Percentiles rank a stretch among this genome's conserved stretches.
Evolutionary conservation across 129 eudicot species (phyloP).

Genomic region (Tagetes patula): DNA sequence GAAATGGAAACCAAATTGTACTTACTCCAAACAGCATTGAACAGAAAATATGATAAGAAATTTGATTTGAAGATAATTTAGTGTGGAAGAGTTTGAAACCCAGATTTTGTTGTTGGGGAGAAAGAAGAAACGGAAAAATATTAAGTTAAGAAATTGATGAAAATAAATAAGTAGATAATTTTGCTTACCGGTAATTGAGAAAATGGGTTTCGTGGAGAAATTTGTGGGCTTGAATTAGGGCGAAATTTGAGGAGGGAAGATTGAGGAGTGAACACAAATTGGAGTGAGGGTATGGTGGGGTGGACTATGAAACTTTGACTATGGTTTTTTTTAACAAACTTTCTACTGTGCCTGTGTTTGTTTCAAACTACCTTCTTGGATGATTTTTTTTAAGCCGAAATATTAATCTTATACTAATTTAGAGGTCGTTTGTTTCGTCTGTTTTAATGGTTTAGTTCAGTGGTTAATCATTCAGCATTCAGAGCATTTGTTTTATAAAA

Average conservation of each 20-base stretch:
- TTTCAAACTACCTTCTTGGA: no score
- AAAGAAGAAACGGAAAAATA: neutral
- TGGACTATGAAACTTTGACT: neutral
- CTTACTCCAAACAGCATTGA: neutral
- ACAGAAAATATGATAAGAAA: neutral
- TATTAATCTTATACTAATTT: no score
- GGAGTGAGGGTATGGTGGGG: conserved; percentile 23
- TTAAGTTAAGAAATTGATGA: neutral
- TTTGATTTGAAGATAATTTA: neutral
- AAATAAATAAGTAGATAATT: conserved; percentile 6
- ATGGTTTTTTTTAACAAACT: no score
- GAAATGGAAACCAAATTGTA: neutral
- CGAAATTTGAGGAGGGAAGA: conserved; percentile 38
- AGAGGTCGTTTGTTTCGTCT: no score
- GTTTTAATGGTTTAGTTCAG: no score
- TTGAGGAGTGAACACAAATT: neutral
- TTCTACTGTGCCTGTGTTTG: no score
- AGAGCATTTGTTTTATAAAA: no score
- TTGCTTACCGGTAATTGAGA: conserved; percentile 40
- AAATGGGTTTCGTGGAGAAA: conserved; percentile 20
- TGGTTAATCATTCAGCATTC: no score
- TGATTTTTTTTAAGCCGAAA: no score
- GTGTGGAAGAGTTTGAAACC: neutral
- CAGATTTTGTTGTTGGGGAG: conserved; percentile 5
- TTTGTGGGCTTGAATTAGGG: conserved; percentile 53